These are phyloP conservation scores for Monascus purpureus DNA, from an alignment of 495 filamentous ascomycete genomes.

Conservation along the genomic window DNA sequence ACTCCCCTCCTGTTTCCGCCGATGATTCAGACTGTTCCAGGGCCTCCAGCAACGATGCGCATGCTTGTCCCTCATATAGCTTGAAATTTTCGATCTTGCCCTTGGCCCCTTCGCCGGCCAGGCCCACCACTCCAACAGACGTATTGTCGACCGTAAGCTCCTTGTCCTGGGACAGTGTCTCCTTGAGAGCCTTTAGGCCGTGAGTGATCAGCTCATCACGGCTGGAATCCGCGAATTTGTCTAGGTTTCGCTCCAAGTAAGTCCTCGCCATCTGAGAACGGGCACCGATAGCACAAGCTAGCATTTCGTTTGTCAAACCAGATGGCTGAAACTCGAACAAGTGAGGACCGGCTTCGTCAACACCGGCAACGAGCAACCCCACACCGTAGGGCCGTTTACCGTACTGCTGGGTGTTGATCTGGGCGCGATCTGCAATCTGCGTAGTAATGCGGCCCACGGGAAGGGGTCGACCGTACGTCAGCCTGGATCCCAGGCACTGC, in stretches of 20 bases:
- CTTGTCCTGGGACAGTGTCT: conserved; percentile 91
- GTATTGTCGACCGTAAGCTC: conserved; percentile 95
- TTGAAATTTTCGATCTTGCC: conserved; percentile 65
- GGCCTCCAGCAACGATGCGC: conserved; percentile 49
- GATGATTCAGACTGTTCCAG: conserved; percentile 55
- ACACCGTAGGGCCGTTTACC: conserved; percentile 95
- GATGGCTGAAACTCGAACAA: conserved; percentile 97
- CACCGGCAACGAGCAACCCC: conserved; percentile 81
- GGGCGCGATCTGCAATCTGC: conserved; percentile 89
- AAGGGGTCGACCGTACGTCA: conserved; percentile 90
- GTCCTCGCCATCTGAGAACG: conserved; percentile 94
- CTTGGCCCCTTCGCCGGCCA: conserved; percentile 35
- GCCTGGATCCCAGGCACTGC: conserved; percentile 85
- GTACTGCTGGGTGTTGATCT: conserved; percentile 96
- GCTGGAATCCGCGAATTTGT: conserved; percentile 54
- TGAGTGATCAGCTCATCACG: conserved; percentile 83
- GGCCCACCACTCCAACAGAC: conserved; percentile 71
- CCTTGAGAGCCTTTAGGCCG: conserved; percentile 83
- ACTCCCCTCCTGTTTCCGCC: conserved; percentile 48
- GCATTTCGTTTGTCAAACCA: conserved; percentile 93
- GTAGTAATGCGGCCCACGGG: conserved; percentile 73
- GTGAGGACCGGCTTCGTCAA: conserved; percentile 86
- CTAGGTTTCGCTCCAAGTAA: conserved; percentile 84
- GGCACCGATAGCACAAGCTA: conserved; percentile 87
- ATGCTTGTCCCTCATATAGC: conserved; percentile 80